phyloP scores from a whole-genome alignment of 768 basidiomycete genomes.

The Amanita phalloides region DNA sequence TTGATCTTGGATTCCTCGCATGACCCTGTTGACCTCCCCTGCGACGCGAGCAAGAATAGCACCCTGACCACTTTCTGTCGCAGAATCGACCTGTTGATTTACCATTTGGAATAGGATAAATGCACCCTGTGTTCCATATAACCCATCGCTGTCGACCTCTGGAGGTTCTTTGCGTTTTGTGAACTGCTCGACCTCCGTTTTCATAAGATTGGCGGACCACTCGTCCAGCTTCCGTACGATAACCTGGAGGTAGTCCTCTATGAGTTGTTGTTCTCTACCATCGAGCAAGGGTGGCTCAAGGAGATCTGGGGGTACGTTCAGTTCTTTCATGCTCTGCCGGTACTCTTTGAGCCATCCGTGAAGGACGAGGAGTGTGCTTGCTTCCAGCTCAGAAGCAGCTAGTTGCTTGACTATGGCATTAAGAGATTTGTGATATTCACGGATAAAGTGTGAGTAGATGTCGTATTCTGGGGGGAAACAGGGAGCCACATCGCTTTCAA shows the following conservation, averaged over 20 bases:
- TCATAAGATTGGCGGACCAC: slow-evolving; percentile 92
- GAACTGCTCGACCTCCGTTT: slow-evolving; percentile 81
- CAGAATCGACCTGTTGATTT: slow-evolving; percentile 92
- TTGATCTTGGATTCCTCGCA: slow-evolving; percentile 79
- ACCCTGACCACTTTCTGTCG: slow-evolving; percentile 92
- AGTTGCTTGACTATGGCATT: slow-evolving; percentile 65
- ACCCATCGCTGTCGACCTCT: slow-evolving; percentile 79
- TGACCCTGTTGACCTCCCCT: slow-evolving; percentile 78
- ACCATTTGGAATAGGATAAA: slow-evolving; percentile 98
- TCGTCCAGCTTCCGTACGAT: slow-evolving; percentile 95
- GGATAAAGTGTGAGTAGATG: slow-evolving; percentile 72
- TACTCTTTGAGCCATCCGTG: slow-evolving; percentile 97
- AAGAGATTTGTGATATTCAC: slow-evolving; percentile 83
- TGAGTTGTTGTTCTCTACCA: slow-evolving; percentile 86
- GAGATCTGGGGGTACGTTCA: slow-evolving; percentile 70
- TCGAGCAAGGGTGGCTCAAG: slow-evolving; percentile 88
- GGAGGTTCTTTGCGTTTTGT: slow-evolving; percentile 74
- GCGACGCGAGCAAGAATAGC: slow-evolving; percentile 87
- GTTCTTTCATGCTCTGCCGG: slow-evolving; percentile 89
- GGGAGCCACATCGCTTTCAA: slow-evolving; percentile 80
- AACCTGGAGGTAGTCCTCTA: slow-evolving; percentile 91
- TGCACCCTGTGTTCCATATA: slow-evolving; percentile 86
- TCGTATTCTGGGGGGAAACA: slow-evolving; percentile 93
- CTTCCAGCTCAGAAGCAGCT: slow-evolving; percentile 68
- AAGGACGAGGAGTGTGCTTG: slow-evolving; percentile 76